These are phyloP conservation scores for Meyerozyma carpophila DNA, from an alignment of 1,139 yeast genomes.

Conservation along the genomic window DNA sequence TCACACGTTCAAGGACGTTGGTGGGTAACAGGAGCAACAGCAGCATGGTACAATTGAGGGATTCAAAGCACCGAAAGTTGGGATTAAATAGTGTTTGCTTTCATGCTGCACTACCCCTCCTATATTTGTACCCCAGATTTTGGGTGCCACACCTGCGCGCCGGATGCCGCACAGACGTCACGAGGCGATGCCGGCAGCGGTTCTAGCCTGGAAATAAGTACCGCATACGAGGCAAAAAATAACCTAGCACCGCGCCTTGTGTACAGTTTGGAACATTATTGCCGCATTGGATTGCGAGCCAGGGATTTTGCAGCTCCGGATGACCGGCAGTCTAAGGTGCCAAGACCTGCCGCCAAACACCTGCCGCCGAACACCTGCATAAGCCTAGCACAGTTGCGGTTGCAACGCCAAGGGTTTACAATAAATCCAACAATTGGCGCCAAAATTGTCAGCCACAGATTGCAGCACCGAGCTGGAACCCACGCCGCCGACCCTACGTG, in stretches of 20 bases:
- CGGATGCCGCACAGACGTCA: not conserved
- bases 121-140: constrained; percentile 1
- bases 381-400: not conserved
- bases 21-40: constrained; percentile 6
- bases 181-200: not conserved
- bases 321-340: not conserved
- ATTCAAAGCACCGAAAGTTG: not conserved
- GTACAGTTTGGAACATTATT: not conserved
- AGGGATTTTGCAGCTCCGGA: not conserved
- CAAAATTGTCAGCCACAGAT: no score
- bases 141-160: not conserved
- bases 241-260: no score
- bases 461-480: not conserved
- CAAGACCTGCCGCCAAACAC: not conserved
- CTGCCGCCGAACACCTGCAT: not conserved
- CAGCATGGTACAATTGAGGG: not conserved
- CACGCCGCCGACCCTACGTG: not conserved
- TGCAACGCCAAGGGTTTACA: not conserved
- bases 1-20: constrained; percentile 9
- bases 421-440: no score
- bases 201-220: not conserved
- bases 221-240: not conserved
- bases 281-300: not conserved
- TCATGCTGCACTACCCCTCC: not conserved
- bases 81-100: not conserved